phyloP scores from a whole-genome alignment of 2,329 filamentous ascomycete species.

The Penicillium digitatum region DNA sequence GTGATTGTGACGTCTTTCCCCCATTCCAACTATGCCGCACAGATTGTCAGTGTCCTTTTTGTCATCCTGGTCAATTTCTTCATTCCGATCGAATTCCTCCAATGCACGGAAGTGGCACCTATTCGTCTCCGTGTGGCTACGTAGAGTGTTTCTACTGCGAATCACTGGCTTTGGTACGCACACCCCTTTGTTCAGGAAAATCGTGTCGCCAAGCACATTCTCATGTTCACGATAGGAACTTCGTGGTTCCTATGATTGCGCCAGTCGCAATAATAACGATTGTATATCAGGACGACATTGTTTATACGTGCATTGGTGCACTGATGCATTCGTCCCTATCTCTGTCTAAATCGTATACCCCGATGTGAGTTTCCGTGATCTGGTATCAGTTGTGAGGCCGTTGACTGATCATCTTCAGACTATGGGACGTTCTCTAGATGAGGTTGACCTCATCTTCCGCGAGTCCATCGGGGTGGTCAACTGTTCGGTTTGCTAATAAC shows the following conservation, averaged over 20 bases:
- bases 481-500: background rate
- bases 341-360: background rate
- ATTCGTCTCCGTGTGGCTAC: background rate
- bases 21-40: background rate
- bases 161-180: background rate
- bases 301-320: background rate
- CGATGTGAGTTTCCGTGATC: background rate
- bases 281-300: background rate
- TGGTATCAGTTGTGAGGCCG: background rate
- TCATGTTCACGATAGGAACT: background rate
- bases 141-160: background rate
- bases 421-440: background rate
- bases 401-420: background rate
- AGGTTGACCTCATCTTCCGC: background rate
- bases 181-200: background rate
- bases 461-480: background rate
- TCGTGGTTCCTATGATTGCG: background rate
- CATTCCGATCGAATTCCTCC: background rate
- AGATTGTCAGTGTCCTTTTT: background rate
- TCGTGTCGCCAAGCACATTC: background rate
- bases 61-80: background rate
- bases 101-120: background rate
- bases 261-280: background rate
- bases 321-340: background rate
- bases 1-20: background rate